Evolutionary conservation across 2,329 filamentous ascomycete genomes (phyloP), one percentile per base, ranked within the genome.

Genomic region (Diaporthe citriasiana): DNA sequence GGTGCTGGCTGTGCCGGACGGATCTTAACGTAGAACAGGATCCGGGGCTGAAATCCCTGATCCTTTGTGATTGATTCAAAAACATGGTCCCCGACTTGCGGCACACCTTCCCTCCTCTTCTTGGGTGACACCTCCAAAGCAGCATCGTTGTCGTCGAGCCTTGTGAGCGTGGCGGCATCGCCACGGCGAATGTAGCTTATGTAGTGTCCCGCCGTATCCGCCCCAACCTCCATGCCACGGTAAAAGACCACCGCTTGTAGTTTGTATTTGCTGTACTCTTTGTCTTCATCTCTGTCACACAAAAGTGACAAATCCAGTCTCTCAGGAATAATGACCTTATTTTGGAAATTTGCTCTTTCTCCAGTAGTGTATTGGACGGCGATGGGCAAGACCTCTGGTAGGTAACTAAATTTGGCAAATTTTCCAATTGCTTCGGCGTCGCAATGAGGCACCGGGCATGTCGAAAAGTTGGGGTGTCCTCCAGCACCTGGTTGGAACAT

Each of bases 331-430:
- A 47, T 22, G 9, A 57, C 42, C 27, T 22, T 35, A 8, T 65
- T n/a, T 22, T 27, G 38, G 1, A 27, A 27, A 27, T 4, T 3
- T 13, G 25, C 9, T 0, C 2, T n/a, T 27, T 6, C 12, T 10
- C 3, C 19, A 2, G 19, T 57, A 19, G 13, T 9, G 3, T 12
- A 51, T 9, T 17, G 0, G 7, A 60, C 17, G 7, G 25, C 1
- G 10, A 71, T 25, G 22, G 42, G 2, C 15, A 71, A 27, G n/a
- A 71, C 9, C 15, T 71, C 69, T 63, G 69, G 69, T 30, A 71
- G 40, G 22, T 63, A 60, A 35, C 27, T 19, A 19, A 71, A 53
- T n/a, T 50, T 50, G 45, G 45, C 45, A n/a, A n/a, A 50, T 50
- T 50, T n/a, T 50, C 33, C 42, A 27, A 22, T 30, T 22, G 17